Evolutionary conservation across 805 yeast genomes (phyloP).

Genomic region (Candida glaebosa): DNA sequence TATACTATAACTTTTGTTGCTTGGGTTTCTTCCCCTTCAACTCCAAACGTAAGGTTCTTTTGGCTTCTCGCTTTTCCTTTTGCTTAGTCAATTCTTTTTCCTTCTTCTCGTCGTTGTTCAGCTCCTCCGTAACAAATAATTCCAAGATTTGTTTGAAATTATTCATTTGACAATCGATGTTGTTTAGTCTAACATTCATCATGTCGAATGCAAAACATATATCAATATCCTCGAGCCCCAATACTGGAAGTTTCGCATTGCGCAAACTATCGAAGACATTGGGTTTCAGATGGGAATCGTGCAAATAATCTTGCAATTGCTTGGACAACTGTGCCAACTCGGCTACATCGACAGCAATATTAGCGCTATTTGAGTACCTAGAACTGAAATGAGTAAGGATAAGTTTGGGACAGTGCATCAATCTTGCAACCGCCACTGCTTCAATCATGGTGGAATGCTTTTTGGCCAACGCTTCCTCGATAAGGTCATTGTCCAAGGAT

Average conservation of each 20-base stretch:
- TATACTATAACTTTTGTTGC: not conserved
- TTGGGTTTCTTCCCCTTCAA: conserved; percentile 6
- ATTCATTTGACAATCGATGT: conserved; percentile 24
- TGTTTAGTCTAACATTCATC: conserved; percentile 26
- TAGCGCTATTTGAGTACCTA: conserved; percentile 52
- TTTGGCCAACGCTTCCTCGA: conserved; percentile 75
- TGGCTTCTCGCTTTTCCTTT: conserved; percentile 33
- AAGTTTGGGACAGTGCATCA: conserved; percentile 69
- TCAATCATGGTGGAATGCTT: conserved; percentile 87
- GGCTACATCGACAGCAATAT: conserved; percentile 21
- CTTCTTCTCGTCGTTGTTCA: conserved; percentile 14
- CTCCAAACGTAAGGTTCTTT: conserved; percentile 27
- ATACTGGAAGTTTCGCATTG: conserved; percentile 6
- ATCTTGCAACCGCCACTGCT: conserved; percentile 66
- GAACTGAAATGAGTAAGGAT: conserved; percentile 91
- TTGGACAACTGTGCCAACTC: conserved; percentile 19
- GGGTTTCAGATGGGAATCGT: conserved; percentile 16
- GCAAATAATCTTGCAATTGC: conserved; percentile 27
- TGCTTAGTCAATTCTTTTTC: conserved; percentile 23
- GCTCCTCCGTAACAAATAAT: conserved; percentile 23
- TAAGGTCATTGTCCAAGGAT: conserved; percentile 76
- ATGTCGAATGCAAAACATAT: conserved; percentile 40
- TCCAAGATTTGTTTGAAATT: conserved; percentile 22
- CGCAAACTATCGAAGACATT: conserved; percentile 21
- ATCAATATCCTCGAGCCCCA: conserved; percentile 27